A percentile compares a stretch with the other conserved stretches of the same genome.
Evolutionary conservation across 2,329 filamentous ascomycete genomes (phyloP).

Genomic region (Exophiala bonariae): DNA sequence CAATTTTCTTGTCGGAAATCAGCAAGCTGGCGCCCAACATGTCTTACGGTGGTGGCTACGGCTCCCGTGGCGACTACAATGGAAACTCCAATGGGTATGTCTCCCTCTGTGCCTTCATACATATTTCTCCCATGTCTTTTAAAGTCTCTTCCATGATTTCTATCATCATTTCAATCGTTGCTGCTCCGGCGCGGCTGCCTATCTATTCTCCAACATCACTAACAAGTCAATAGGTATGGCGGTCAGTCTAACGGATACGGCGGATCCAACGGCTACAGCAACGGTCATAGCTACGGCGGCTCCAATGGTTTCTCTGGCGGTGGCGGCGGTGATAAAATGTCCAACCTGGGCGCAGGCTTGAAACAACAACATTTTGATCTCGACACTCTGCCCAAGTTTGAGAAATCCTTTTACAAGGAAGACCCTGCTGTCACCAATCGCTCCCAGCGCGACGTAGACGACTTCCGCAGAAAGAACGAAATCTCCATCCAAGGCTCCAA

Average conservation of each 20-base stretch:
- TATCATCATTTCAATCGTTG: slow-evolving; percentile 4
- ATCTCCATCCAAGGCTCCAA: slow-evolving; percentile 79
- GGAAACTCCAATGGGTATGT: slow-evolving; percentile 26
- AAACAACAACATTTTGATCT: slow-evolving; percentile 90
- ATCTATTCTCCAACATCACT: slow-evolving; percentile 5
- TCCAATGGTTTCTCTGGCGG: slow-evolving; percentile 53
- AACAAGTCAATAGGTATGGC: slow-evolving; percentile 14
- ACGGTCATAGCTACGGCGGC: slow-evolving; percentile 53
- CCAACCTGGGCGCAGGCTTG: slow-evolving; percentile 79
- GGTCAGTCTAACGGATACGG: slow-evolving; percentile 48
- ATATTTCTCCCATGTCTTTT: neutral
- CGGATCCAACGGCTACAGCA: slow-evolving; percentile 46
- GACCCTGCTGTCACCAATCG: slow-evolving; percentile 74
- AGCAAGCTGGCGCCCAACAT: slow-evolving; percentile 49
- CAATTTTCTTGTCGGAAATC: slow-evolving; percentile 9
- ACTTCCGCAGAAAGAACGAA: slow-evolving; percentile 80
- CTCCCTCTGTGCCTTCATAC: neutral
- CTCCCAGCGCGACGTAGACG: slow-evolving; percentile 76
- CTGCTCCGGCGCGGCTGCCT: neutral
- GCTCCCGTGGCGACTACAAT: slow-evolving; percentile 49
- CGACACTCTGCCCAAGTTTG: slow-evolving; percentile 83
- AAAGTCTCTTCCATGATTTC: neutral
- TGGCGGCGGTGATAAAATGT: slow-evolving; percentile 89
- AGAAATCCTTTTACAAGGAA: slow-evolving; percentile 99
- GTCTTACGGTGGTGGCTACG: slow-evolving; percentile 63